phyloP scores from a whole-genome alignment of 805 yeast species.

The Suhomyces faveliae region DNA sequence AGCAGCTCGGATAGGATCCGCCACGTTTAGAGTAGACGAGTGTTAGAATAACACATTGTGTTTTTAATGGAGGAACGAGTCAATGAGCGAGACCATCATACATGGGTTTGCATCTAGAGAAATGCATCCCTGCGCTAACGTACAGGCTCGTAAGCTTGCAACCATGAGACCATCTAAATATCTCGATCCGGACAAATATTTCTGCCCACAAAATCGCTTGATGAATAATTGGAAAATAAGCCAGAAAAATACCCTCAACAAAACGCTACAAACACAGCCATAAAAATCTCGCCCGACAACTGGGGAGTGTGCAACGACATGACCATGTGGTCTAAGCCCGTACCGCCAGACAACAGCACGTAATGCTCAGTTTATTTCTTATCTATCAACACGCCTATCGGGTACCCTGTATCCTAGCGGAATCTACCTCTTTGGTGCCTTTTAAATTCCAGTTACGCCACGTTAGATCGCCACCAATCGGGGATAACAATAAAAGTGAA shows the following conservation, averaged over 20 bases:
- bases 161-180: not conserved
- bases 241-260: not conserved
- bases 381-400: not conserved
- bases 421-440: too few relatives aligned
- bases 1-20: too few relatives aligned
- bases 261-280: not conserved
- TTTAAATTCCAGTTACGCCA: not conserved
- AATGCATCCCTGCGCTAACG: not conserved
- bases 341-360: too few relatives aligned
- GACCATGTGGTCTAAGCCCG: not conserved
- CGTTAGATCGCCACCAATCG: not conserved
- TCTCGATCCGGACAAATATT: not conserved
- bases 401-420: not conserved
- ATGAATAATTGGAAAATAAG: not conserved
- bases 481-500: not conserved
- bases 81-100: too few relatives aligned
- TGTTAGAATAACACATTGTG: too few relatives aligned
- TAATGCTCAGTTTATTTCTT: too few relatives aligned
- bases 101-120: too few relatives aligned
- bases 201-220: not conserved
- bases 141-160: not conserved
- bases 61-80: too few relatives aligned
- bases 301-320: not conserved
- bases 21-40: too few relatives aligned
- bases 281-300: not conserved